phyloP scores from a whole-genome alignment of 768 basidiomycete genomes.

The Suillus brevipes region DNA sequence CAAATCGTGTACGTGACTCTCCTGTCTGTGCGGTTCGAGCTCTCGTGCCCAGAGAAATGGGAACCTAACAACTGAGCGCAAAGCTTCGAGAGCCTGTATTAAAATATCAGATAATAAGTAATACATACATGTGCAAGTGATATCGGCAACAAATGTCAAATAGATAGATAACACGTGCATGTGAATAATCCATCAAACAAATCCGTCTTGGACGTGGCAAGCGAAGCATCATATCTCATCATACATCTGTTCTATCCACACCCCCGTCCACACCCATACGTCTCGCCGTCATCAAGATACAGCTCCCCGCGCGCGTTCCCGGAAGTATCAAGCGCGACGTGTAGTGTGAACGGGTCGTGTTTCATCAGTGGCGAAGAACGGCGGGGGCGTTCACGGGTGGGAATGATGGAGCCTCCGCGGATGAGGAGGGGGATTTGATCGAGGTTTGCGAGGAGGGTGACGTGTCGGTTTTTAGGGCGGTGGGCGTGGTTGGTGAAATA shows the following conservation, averaged over 20 bases:
- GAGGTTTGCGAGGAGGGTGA: conserved; percentile 80
- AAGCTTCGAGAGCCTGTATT: too few species aligned
- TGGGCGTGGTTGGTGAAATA: neutral
- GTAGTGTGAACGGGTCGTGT: neutral
- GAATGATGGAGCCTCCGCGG: conserved; percentile 87
- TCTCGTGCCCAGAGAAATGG: too few species aligned
- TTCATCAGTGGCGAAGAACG: conserved; percentile 59
- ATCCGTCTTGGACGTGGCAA: neutral
- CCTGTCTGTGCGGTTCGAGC: too few species aligned
- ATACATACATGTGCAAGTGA: neutral
- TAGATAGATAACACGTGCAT: neutral
- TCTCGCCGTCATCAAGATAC: conserved; percentile 93
- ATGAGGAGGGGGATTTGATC: conserved; percentile 82
- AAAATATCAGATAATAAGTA: too few species aligned
- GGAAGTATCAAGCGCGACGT: conserved; percentile 63
- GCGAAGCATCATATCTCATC: neutral
- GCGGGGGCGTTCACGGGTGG: conserved; percentile 85
- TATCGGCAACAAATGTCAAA: neutral
- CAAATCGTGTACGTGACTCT: too few species aligned
- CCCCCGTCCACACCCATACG: conserved; percentile 67
- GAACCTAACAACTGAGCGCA: too few species aligned
- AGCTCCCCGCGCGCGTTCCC: conserved; percentile 74
- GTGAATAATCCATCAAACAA: neutral
- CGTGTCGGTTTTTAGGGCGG: conserved; percentile 41
- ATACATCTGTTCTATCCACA: conserved; percentile 6